Conservation (phyloP, 352 stramenopile species). For the Elongisporangium undulatum region DNA sequence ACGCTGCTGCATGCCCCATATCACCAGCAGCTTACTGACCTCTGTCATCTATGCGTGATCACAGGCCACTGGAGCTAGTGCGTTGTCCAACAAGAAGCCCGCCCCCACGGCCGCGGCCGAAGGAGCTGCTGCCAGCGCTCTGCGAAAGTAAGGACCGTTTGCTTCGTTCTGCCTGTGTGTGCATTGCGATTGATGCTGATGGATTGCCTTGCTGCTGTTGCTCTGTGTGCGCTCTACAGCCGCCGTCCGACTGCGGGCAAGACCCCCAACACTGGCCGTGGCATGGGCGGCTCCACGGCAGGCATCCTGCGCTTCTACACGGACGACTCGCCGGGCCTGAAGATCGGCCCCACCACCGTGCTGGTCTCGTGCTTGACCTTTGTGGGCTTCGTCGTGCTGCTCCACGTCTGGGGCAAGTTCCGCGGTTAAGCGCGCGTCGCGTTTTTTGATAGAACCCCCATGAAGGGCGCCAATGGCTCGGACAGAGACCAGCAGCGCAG, state of each 20-base stretch:
- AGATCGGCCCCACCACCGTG: conserved; percentile 95
- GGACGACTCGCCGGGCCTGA: conserved; percentile 94
- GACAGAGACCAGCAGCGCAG: not conserved
- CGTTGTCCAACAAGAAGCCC: conserved; percentile 56
- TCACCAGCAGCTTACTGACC: too few relatives aligned
- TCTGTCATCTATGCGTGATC: too few relatives aligned
- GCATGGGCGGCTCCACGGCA: conserved; percentile 80
- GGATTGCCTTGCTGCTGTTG: conserved; percentile 1
- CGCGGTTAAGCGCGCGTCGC: conserved; percentile 42
- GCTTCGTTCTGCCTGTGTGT: not conserved
- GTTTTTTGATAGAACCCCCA: not conserved
- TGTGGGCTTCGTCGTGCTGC: conserved; percentile 95
- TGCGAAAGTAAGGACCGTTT: conserved; percentile 53
- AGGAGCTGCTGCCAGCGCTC: conserved; percentile 57
- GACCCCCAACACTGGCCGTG: conserved; percentile 69
- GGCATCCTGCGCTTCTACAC: conserved; percentile 98
- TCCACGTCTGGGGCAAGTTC: conserved; percentile 98
- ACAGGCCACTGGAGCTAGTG: conserved; percentile 35
- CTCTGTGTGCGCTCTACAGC: conserved; percentile 16
- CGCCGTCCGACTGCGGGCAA: conserved; percentile 45
- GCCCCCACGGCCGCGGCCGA: conserved; percentile 53
- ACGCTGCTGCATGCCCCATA: not conserved
- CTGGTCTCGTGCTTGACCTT: conserved; percentile 94
- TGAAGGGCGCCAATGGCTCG: not conserved
- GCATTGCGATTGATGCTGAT: not conserved